Conservation (phyloP, 768 basidiomycete species). For the Trametes meyenii region DNA sequence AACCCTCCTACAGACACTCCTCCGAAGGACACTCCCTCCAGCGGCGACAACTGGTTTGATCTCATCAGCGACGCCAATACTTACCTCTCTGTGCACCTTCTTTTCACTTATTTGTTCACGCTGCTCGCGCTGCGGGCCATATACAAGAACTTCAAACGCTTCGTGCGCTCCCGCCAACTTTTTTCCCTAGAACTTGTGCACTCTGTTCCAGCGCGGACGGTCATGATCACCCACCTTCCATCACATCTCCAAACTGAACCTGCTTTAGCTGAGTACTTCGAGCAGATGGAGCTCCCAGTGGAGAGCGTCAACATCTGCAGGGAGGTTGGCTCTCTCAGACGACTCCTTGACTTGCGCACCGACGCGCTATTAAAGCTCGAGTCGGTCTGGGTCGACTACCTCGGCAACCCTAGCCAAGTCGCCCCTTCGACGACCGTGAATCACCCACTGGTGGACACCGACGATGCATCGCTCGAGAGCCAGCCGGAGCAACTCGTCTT, state of each 20-base stretch:
- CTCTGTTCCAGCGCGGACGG: constrained; percentile 91
- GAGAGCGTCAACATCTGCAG: constrained; percentile 92
- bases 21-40: constrained; percentile 8
- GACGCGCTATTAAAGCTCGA: constrained; percentile 80
- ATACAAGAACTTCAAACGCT: constrained; percentile 86
- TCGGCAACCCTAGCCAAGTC: constrained; percentile 90
- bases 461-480: constrained; percentile 55
- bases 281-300: constrained; percentile 82
- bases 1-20: constrained; percentile 29
- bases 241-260: constrained; percentile 83
- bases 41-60: constrained; percentile 71
- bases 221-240: constrained; percentile 85
- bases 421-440: constrained; percentile 37
- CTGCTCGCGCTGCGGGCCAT: constrained; percentile 83
- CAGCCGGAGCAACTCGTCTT: constrained; percentile 63
- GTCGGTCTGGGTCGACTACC: constrained; percentile 83
- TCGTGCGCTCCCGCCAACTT: constrained; percentile 87
- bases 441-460: constrained; percentile 46
- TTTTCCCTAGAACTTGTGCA: constrained; percentile 95
- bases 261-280: constrained; percentile 90
- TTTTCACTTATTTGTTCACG: constrained; percentile 96
- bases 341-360: constrained; percentile 78
- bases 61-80: constrained; percentile 89
- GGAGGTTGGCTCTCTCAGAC: constrained; percentile 74
- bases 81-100: constrained; percentile 83